Conservation (phyloP, 768 basidiomycete genomes). For the Pisolithus tinctorius region DNA sequence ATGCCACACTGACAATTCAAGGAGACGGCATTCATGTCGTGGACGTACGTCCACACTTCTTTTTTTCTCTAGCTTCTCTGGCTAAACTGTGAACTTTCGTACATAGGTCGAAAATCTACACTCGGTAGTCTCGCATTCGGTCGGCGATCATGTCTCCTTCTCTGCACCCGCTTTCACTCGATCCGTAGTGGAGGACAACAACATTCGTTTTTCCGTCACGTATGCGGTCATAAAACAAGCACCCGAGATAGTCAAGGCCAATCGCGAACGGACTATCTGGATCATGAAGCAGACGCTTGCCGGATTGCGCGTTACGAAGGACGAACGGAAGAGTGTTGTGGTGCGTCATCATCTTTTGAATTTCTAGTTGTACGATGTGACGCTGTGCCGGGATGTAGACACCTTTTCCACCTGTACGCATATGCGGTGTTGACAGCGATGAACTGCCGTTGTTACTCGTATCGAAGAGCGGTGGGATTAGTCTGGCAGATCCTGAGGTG, state of each 20-base stretch:
- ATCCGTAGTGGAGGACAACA: slow-evolving; percentile 24
- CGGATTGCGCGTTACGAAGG: slow-evolving; percentile 21
- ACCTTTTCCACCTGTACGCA: slow-evolving; percentile 34
- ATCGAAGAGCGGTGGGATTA: slow-evolving; percentile 27
- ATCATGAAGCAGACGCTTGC: slow-evolving; percentile 53
- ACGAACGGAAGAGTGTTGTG: slow-evolving; percentile 36
- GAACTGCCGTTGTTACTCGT: slow-evolving; percentile 26
- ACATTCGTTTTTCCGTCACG: slow-evolving; percentile 37
- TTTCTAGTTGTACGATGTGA: background rate
- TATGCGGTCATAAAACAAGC: slow-evolving; percentile 49
- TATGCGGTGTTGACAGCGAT: slow-evolving; percentile 28
- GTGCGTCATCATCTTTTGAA: slow-evolving; percentile 30
- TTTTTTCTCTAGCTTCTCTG: slow-evolving; percentile 7
- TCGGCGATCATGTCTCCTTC: slow-evolving; percentile 60
- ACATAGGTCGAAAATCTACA: slow-evolving; percentile 58
- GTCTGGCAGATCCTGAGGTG: slow-evolving; percentile 24
- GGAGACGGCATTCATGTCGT: slow-evolving; percentile 71
- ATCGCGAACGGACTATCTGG: slow-evolving; percentile 49
- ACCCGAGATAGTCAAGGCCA: slow-evolving; percentile 36
- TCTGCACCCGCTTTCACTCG: slow-evolving; percentile 50
- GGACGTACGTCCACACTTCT: slow-evolving; percentile 41
- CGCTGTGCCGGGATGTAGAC: slow-evolving; percentile 29
- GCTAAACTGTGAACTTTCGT: slow-evolving; percentile 3
- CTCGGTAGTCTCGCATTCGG: slow-evolving; percentile 60
- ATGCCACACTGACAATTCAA: slow-evolving; percentile 63